Evolutionary conservation across 768 basidiomycete species (phyloP), one percentile per base, ranked within the genome.

Genomic region (Grammothele lineata): DNA sequence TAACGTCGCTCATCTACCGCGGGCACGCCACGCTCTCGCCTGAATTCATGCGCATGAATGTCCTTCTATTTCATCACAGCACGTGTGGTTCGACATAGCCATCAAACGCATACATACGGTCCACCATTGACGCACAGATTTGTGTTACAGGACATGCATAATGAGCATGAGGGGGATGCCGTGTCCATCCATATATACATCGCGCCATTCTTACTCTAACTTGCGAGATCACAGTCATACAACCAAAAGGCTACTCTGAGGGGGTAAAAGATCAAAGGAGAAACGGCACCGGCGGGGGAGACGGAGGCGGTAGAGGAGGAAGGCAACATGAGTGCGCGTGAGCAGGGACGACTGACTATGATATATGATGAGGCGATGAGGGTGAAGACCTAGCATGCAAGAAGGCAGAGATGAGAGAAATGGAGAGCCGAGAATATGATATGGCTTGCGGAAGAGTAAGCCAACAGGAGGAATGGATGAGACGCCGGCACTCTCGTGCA

Each of bases 171-270:
- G 22, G 26, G 15, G 30, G n/a, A 39, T 47, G 47, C 41, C n/a
- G 40, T 40, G 49, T 54, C 53, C 53, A 45, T 50, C 50, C 48
- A 47, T 30, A 43, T 50, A 52, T 48, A 52, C 41, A 48, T 45
- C 55, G 51, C 55, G 46, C 51, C 54, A 34, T 50, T 45, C 50
- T 48, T 56, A 37, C 42, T 53, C 46, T 48, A 53, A 55, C 51
- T 55, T 50, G 48, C 52, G 53, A 45, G 45, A 43, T 52, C 45
- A 38, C 51, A 47, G 45, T 59, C 55, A 51, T 59, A 59, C 58
- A 59, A 56, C 51, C 58, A 57, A 56, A n/a, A 24, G 43, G 41
- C 35, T 39, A 47, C 52, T 48, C 33, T 37, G 34, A 36, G 35
- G 35, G 30, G 18, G 35, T 36, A 36, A 36, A n/a, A 8, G 30